A percentile compares a stretch with the other conserved stretches of the same genome.
These are phyloP conservation scores for Candida tibetensis DNA, from an alignment of 805 yeast genomes.

Conservation along the genomic window DNA sequence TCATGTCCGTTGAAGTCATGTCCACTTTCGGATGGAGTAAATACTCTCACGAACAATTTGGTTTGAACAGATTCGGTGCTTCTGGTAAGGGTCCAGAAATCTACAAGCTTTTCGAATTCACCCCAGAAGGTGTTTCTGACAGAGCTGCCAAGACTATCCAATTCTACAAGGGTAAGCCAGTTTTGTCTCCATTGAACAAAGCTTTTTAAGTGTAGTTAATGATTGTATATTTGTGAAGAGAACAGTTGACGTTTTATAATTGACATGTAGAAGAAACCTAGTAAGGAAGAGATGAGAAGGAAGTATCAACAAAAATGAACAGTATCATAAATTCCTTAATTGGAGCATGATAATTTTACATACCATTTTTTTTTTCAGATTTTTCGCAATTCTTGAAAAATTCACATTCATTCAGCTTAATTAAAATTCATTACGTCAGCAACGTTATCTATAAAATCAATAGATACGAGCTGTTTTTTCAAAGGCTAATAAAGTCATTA, in stretches of 20 bases:
- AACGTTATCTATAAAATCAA: too few relatives aligned
- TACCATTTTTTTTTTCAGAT: too few relatives aligned
- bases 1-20: constrained; percentile 90
- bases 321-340: too few relatives aligned
- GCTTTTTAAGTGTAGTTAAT: constrained; percentile 58
- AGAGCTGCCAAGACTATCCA: constrained; percentile 78
- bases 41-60: constrained; percentile 95
- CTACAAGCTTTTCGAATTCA: constrained; percentile 84
- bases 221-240: too few relatives aligned
- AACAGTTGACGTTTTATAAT: too few relatives aligned
- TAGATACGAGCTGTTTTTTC: too few relatives aligned
- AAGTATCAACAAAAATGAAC: too few relatives aligned
- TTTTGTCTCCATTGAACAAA: constrained; percentile 72
- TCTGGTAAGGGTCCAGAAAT: constrained; percentile 86
- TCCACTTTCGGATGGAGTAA: constrained; percentile 89
- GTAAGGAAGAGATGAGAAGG: neutral
- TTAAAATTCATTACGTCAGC: too few relatives aligned
- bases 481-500: too few relatives aligned
- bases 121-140: constrained; percentile 86
- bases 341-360: too few relatives aligned
- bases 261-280: neutral
- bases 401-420: too few relatives aligned
- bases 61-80: constrained; percentile 94
- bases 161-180: constrained; percentile 74
- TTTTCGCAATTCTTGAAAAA: too few relatives aligned